phyloP scores from a whole-genome alignment of 1,284 basidiomycete genomes.

The Butyriboletus appendiculatus region DNA sequence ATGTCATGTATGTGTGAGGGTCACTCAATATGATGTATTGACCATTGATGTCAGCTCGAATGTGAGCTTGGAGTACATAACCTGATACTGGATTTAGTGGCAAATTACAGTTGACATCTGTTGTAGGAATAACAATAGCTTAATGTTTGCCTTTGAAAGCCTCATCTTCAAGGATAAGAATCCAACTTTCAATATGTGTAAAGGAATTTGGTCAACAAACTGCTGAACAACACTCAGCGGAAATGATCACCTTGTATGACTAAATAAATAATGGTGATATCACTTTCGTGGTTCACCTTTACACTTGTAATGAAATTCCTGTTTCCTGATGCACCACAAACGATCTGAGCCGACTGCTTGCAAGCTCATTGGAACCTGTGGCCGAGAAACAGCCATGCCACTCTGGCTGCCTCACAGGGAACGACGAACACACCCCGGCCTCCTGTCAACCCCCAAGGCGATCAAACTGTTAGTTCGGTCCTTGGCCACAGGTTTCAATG shows the following conservation, averaged over 20 bases:
- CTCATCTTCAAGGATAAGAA: neutral
- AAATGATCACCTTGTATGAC: no score
- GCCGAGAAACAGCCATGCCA: conserved; percentile 51
- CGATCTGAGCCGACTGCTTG: neutral
- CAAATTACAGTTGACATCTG: conserved; percentile 8
- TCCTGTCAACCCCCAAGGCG: conserved; percentile 43
- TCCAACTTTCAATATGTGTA: neutral
- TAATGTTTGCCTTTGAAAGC: neutral
- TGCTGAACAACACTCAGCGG: conserved; percentile 41
- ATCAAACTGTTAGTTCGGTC: conserved; percentile 38
- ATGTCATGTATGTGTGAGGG: neutral
- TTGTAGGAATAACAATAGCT: neutral
- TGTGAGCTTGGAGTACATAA: conserved; percentile 39
- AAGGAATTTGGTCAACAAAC: conserved; percentile 44
- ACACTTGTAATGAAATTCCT: conserved; percentile 42
- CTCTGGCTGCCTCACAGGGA: conserved; percentile 43
- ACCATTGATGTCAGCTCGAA: conserved; percentile 37
- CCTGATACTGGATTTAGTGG: conserved; percentile 28
- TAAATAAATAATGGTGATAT: no score
- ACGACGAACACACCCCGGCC: conserved; percentile 49
- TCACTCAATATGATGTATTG: conserved; percentile 1
- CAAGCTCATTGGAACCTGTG: conserved; percentile 50
- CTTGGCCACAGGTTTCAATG: conserved; percentile 48
- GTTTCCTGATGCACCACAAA: neutral
- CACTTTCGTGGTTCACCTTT: no score